Base-by-base conservation (phyloP, 202 grass and related monocot genomes). In the Schoenoplectus triqueter region DNA sequence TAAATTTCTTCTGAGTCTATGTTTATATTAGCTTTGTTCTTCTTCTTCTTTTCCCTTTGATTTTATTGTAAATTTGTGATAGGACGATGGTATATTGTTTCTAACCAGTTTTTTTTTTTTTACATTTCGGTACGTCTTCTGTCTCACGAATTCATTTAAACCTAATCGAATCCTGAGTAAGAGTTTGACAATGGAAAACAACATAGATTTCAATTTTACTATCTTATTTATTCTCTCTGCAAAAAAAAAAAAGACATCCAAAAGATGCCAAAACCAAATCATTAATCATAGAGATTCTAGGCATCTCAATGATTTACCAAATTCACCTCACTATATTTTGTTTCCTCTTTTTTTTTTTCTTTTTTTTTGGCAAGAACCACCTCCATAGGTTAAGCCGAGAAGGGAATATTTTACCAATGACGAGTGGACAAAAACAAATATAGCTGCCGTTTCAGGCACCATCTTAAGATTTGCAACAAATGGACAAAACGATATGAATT, bases 251-350 rank as follows among this genome's bases (percentile, higher is more conserved):
- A 10, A 59, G 0, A 59, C 8, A 7, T 39, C 18, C 31, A 68
- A 68, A 39, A 9, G 10, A 40, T 42, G 31, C 9, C 65, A 42
- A 68, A 66, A 68, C 31, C 19, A 68, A 41, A 68, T 69, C 11
- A 69, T 44, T 5, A 31, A 69, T 13, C 21, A 69, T 42, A 44
- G 22, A 44, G 9, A 69, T 44, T 69, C 66, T 42, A 44, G 47
- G 42, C 68, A 42, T 68, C 65, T 71, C 42, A 71, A 71, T 48
- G 68, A 48, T 71, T 71, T 11, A 46, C 5, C 42, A 71, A 48
- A 71, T 68, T 9, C 31, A 17, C 68, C 68, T 48, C 68, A 18
- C 1, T 14, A 42, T 71, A 71, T 14, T 44, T 15, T 69, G 56
- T 59, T 59, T 67, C 3, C 2, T 5, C 31, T 41, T 67, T 63